These are phyloP conservation scores for Colletotrichum liaoningense DNA, from an alignment of 2,329 filamentous ascomycete genomes.

Conservation along the genomic window DNA sequence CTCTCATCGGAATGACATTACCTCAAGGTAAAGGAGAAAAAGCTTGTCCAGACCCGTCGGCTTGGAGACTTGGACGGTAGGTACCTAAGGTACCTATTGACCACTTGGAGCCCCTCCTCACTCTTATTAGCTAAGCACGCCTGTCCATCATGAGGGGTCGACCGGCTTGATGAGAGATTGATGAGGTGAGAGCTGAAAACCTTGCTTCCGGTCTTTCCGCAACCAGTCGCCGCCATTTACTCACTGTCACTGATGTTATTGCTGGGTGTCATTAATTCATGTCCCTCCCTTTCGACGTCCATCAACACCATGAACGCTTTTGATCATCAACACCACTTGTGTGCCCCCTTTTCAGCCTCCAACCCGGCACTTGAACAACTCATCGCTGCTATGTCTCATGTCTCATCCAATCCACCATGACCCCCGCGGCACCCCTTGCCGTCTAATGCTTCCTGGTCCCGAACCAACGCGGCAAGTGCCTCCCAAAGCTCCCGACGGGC, in stretches of 20 bases:
- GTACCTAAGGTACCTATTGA: neutral
- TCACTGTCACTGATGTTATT: too few species aligned
- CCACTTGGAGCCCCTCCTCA: neutral
- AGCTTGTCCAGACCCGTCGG: neutral
- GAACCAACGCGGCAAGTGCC: neutral
- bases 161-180: neutral
- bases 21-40: neutral
- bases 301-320: neutral
- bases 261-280: neutral
- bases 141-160: neutral
- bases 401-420: conserved; percentile 17
- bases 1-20: neutral
- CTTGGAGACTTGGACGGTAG: neutral
- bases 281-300: neutral
- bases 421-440: conserved; percentile 7
- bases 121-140: neutral
- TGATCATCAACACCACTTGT: neutral
- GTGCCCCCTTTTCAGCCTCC: neutral
- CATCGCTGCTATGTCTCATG: neutral
- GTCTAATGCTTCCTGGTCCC: conserved; percentile 4
- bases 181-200: neutral
- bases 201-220: conserved; percentile 26
- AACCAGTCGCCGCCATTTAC: neutral
- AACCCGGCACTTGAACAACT: neutral
- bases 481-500: neutral